Evolutionary conservation across 2,329 filamentous ascomycete genomes (phyloP).

Genomic region (Microdochium paspali): DNA sequence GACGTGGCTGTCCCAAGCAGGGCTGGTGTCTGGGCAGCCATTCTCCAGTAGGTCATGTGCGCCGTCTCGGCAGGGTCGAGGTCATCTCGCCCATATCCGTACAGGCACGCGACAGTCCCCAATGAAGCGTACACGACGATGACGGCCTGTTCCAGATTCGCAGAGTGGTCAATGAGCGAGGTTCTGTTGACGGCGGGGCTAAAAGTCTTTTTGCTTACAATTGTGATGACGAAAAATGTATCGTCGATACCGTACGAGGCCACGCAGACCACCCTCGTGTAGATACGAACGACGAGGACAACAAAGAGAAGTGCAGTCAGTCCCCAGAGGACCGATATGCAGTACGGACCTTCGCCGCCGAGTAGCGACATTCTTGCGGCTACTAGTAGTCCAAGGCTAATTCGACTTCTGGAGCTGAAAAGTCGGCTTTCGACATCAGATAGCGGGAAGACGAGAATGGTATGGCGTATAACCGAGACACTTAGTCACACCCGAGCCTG

Average conservation of each 20-base stretch:
- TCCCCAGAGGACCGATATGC: conserved; percentile 13
- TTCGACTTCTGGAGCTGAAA: too few relatives aligned
- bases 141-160: too few relatives aligned
- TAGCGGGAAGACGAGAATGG: too few relatives aligned
- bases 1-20: conserved; percentile 4
- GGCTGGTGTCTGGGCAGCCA: conserved; percentile 4
- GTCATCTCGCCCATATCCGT: conserved; percentile 5
- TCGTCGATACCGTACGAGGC: conserved; percentile 22
- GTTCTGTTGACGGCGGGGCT: too few relatives aligned
- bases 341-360: conserved; percentile 3
- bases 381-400: too few relatives aligned
- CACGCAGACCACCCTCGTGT: conserved; percentile 15
- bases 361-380: conserved; percentile 2
- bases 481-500: too few relatives aligned
- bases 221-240: conserved; percentile 21
- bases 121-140: too few relatives aligned
- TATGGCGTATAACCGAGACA: too few relatives aligned
- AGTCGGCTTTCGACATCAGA: too few relatives aligned
- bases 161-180: too few relatives aligned
- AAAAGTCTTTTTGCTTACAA: too few relatives aligned
- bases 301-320: conserved; percentile 12
- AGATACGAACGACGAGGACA: conserved; percentile 13
- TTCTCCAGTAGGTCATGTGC: conserved; percentile 2
- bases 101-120: conserved; percentile 2
- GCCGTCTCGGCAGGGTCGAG: conserved; percentile 1